Evolutionary conservation across 164 flowering plant species (phyloP).

Genomic region (Amborella trichopoda): DNA sequence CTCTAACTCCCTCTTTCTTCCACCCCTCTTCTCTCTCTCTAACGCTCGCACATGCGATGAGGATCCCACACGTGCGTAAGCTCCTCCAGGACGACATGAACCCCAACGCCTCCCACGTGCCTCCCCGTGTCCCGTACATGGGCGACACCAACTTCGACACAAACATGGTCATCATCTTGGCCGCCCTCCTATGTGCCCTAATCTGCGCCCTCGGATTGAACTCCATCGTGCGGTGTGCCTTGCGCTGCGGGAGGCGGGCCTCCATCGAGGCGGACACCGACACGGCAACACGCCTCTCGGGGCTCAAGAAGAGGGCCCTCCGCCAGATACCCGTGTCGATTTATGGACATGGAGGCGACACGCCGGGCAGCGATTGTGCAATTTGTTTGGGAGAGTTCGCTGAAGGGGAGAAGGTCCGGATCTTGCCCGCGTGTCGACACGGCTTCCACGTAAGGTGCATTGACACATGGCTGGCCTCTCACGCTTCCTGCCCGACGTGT

Average conservation of each 20-base stretch:
- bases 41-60: too few species aligned
- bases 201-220: constrained; percentile 60
- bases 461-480: constrained; percentile 59
- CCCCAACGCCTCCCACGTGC: too few species aligned
- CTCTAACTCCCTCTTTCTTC: too few species aligned
- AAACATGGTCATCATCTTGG: constrained; percentile 71
- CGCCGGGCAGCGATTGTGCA: constrained; percentile 51
- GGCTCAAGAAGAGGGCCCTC: constrained; percentile 44
- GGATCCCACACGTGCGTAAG: too few species aligned
- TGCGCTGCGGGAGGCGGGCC: constrained; percentile 29
- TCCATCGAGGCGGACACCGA: constrained; percentile 21
- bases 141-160: constrained; percentile 48
- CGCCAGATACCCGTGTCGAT: constrained; percentile 47
- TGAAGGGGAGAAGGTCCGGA: constrained; percentile 56
- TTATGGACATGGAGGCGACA: constrained; percentile 24
- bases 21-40: too few species aligned
- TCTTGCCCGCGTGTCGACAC: constrained; percentile 60
- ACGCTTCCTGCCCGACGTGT: constrained; percentile 71
- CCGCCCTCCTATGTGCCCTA: constrained; percentile 53
- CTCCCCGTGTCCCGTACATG: constrained; percentile 5
- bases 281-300: constrained; percentile 23
- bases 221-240: constrained; percentile 37
- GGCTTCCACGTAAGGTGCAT: constrained; percentile 62
- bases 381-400: constrained; percentile 60
- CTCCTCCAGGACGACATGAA: too few species aligned